Evolutionary conservation across 1,284 basidiomycete genomes (phyloP), one percentile per base, ranked within the genome.

Genomic region (Bondarzewia mesenterica): DNA sequence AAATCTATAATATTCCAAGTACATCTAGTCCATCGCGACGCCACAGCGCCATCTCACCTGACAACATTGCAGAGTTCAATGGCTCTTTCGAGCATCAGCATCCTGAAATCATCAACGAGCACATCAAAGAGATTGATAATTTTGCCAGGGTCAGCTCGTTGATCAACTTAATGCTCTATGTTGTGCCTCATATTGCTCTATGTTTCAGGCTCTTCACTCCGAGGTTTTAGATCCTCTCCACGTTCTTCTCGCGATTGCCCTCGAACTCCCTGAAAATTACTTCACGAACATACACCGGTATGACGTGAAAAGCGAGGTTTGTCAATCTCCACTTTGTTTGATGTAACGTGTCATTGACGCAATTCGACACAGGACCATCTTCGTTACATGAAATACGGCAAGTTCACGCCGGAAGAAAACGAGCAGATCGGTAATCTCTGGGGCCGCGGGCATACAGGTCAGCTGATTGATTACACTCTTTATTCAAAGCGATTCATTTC

Each of bases 1-100:
- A 78, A 59, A 68, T 75, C 35, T 78, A 74, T 59, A 78, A 78
- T 57, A 74, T 77, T 38, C 70, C 70, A n/a, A 72, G 64, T 76
- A 50, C 48, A 60, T 56, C 25, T n/a, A n/a, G 15, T 14, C 21
- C 29, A 3, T 7, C n/a, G n/a, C 4, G 29, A 32, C 3, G 6
- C 4, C 29, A 32, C n/a, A 32, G 2, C 12, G n/a, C 12, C 12
- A 6, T 32, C 12, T 32, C 12, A 4, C 2, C 29, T 32, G 29
- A 32, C 10, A 7, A 12, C 29, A n/a, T 6, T 10, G 16, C 50
- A 70, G 69, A 70, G 52, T 72, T 73, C 54, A 67, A 71, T 49
- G 67, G 68, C 1, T 54, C 65, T 54, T 71, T 72, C 54, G 51
- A 54, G 22, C 68, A 71, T 46, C 49, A 64, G 53, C 64, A 73